A percentile compares a stretch with the other conserved stretches of the same genome.
phyloP scores from a whole-genome alignment of 176 grass and related monocot genomes.

The Chloris gayana region DNA sequence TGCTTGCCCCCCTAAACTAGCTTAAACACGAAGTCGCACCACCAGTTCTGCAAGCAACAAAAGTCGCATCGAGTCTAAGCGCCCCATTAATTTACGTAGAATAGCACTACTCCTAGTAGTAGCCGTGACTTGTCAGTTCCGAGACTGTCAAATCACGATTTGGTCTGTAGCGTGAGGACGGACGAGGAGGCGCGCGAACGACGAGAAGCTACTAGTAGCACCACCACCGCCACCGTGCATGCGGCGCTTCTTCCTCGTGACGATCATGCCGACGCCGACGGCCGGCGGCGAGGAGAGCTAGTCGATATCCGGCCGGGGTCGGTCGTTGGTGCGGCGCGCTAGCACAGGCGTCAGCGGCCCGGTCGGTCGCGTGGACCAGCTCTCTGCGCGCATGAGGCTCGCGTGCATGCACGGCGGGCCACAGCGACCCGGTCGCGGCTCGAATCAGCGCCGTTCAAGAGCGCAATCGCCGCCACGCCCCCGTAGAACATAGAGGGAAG shows the following conservation, averaged over 20 bases:
- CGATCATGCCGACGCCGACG: constrained; percentile 20
- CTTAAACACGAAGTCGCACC: constrained; percentile 15
- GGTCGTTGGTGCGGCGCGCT: not conserved
- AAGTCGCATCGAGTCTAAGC: constrained; percentile 33
- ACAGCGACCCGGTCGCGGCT: constrained; percentile 4
- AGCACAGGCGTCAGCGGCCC: not conserved
- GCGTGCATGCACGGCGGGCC: constrained; percentile 16
- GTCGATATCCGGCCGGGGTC: too few species aligned
- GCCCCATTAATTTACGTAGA: constrained; percentile 14
- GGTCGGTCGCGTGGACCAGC: constrained; percentile 28
- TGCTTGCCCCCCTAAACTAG: not conserved
- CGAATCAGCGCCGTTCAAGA: not conserved
- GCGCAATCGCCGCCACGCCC: not conserved
- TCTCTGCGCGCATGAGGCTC: constrained; percentile 9
- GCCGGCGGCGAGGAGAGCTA: not conserved
- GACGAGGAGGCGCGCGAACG: too few species aligned
- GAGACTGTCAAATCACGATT: not conserved
- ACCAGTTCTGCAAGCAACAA: not conserved
- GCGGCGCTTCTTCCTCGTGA: not conserved
- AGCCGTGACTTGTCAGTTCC: not conserved
- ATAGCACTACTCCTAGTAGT: not conserved
- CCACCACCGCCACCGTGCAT: constrained; percentile 5
- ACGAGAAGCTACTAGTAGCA: not conserved
- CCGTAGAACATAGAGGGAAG: not conserved
- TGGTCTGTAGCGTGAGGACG: not conserved